phyloP scores from a whole-genome alignment of 2,329 filamentous ascomycete genomes.

The Xylaria digitata region DNA sequence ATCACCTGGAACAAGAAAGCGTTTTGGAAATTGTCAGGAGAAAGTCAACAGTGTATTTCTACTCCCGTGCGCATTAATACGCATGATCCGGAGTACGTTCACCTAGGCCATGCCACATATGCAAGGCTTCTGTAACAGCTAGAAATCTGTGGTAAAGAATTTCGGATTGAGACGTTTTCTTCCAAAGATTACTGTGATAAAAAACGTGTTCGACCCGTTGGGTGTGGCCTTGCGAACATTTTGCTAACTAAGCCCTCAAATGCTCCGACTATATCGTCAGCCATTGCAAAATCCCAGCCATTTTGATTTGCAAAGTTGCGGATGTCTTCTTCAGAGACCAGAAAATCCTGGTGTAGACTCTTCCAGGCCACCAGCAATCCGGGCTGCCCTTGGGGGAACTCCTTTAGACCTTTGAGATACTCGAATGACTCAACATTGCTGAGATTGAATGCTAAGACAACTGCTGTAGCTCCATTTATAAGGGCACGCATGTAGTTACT shows the following conservation, averaged over 20 bases:
- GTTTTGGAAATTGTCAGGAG: too few species aligned
- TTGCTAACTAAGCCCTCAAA: conserved; percentile 14
- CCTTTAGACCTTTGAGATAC: conserved; percentile 12
- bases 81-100: not conserved
- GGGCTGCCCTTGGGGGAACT: conserved; percentile 12
- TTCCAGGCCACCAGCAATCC: conserved; percentile 18
- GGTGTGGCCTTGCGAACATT: conserved; percentile 5
- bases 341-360: not conserved
- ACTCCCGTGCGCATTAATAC: too few species aligned
- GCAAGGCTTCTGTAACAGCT: not conserved
- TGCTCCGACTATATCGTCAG: not conserved
- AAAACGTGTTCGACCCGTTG: not conserved
- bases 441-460: conserved; percentile 12
- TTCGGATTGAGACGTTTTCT: not conserved
- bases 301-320: not conserved
- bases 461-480: not conserved
- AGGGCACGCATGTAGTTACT: not conserved
- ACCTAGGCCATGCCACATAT: not conserved
- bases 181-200: not conserved
- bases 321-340: not conserved
- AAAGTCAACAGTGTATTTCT: too few species aligned
- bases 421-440: not conserved
- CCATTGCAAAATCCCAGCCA: conserved; percentile 6
- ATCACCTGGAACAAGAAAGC: too few species aligned
- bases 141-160: not conserved